Conservation (phyloP, 1,139 yeast species). For the Chernovozyma aurita region DNA sequence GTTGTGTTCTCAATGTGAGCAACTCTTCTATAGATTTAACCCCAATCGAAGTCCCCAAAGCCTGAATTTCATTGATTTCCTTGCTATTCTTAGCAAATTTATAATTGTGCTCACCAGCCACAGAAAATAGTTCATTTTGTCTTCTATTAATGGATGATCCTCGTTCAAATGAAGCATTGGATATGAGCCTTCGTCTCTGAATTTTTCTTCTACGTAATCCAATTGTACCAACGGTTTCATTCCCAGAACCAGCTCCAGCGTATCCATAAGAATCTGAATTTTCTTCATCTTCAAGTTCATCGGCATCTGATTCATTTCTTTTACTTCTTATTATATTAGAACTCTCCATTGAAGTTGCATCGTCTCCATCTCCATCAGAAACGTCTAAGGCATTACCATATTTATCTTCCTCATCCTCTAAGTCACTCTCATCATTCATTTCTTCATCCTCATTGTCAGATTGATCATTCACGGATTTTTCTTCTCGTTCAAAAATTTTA, state of each 20-base stretch:
- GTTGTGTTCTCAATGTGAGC: constrained; percentile 17
- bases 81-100: constrained; percentile 3
- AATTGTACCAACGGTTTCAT: neutral
- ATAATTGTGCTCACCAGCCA: constrained; percentile 1
- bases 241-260: neutral
- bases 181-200: neutral
- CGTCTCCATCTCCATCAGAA: constrained; percentile 13
- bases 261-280: neutral
- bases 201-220: neutral
- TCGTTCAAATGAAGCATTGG: neutral
- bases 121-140: constrained; percentile 2
- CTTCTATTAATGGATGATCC: neutral
- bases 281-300: constrained; percentile 5
- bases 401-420: constrained; percentile 13
- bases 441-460: constrained; percentile 15
- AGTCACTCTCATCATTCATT: constrained; percentile 27
- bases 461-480: constrained; percentile 1
- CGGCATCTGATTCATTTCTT: constrained; percentile 5
- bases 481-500: constrained; percentile 3
- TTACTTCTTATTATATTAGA: constrained; percentile 2
- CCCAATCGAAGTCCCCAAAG: constrained; percentile 1
- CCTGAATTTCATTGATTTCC: neutral
- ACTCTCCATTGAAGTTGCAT: constrained; percentile 16
- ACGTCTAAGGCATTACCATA: constrained; percentile 13
- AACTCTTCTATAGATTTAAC: constrained; percentile 11